These are phyloP conservation scores for Diaporthe helianthi DNA, from an alignment of 2,329 filamentous ascomycete species.

Conservation along the genomic window DNA sequence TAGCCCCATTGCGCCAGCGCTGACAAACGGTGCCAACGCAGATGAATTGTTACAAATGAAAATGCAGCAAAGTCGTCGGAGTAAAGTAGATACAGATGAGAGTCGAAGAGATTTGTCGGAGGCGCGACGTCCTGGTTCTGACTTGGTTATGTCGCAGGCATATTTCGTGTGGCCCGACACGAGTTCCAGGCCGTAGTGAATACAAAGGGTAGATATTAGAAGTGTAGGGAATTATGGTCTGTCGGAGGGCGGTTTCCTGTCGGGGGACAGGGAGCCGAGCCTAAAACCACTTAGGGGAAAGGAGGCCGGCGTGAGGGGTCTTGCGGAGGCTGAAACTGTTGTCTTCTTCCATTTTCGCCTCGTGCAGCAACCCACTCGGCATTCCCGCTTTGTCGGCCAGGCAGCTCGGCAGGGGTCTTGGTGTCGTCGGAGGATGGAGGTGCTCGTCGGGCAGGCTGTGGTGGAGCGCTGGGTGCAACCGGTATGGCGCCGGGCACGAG, in stretches of 20 bases:
- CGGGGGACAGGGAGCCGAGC: not conserved
- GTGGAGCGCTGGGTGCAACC: conserved; percentile 38
- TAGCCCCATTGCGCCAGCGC: conserved; percentile 29
- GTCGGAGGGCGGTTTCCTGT: not conserved
- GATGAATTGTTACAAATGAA: conserved; percentile 32
- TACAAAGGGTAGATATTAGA: conserved; percentile 26
- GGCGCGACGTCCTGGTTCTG: not conserved
- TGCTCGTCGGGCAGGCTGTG: conserved; percentile 38
- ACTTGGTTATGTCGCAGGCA: not conserved
- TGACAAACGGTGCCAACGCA: conserved; percentile 18
- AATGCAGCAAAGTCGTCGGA: conserved; percentile 23
- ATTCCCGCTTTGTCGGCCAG: conserved; percentile 49
- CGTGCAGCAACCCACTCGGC: conserved; percentile 47
- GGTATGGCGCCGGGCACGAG: conserved; percentile 60
- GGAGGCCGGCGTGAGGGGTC: conserved; percentile 37
- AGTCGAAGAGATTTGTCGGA: conserved; percentile 4
- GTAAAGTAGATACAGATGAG: conserved; percentile 32
- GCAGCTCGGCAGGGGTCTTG: conserved; percentile 67
- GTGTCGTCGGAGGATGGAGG: conserved; percentile 54
- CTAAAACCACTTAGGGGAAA: conserved; percentile 27
- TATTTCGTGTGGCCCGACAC: not conserved
- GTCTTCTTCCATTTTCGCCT: conserved; percentile 43
- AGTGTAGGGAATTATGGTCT: conserved; percentile 16
- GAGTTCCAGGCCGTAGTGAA: not conserved
- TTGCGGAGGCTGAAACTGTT: conserved; percentile 37